Evolutionary conservation across 164 flowering plant species (phyloP).

Genomic region (Cinnamomum micranthum): DNA sequence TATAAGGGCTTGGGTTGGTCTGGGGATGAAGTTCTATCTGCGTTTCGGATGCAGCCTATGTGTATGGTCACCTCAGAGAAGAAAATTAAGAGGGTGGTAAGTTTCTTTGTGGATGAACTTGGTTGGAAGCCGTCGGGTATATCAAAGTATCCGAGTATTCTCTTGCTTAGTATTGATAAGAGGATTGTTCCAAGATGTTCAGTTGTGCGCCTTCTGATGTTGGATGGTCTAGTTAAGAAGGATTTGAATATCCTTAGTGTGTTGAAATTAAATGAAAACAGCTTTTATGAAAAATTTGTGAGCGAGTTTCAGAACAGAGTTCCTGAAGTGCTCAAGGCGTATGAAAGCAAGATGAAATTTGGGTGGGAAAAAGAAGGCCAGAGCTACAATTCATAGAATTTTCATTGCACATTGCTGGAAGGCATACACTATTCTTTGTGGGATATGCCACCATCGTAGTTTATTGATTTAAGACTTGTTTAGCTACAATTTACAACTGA

Average conservation of each 20-base stretch:
- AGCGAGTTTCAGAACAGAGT: neutral
- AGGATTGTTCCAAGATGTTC: neutral
- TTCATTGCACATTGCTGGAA: neutral
- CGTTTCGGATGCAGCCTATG: conserved; percentile 1
- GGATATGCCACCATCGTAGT: neutral
- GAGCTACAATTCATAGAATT: neutral
- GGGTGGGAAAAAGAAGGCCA: neutral
- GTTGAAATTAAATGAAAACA: neutral
- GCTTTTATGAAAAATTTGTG: neutral
- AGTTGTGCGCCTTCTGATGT: neutral
- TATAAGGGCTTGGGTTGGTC: conserved; percentile 13
- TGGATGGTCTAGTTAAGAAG: neutral
- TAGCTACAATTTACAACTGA: neutral
- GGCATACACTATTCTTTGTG: neutral
- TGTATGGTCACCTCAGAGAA: conserved; percentile 5
- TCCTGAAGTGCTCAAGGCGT: conserved; percentile 2
- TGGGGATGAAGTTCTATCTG: neutral
- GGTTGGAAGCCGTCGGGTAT: neutral
- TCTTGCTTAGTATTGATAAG: neutral
- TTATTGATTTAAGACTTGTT: neutral
- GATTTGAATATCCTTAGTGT: neutral
- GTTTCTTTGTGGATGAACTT: conserved; percentile 9
- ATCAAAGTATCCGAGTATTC: neutral
- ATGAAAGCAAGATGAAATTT: neutral
- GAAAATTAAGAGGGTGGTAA: conserved; percentile 1